A percentile compares a stretch with the other conserved stretches of the same genome.
Evolutionary conservation across 1,139 yeast species (phyloP).

Genomic region (Blastobotrys apis): DNA sequence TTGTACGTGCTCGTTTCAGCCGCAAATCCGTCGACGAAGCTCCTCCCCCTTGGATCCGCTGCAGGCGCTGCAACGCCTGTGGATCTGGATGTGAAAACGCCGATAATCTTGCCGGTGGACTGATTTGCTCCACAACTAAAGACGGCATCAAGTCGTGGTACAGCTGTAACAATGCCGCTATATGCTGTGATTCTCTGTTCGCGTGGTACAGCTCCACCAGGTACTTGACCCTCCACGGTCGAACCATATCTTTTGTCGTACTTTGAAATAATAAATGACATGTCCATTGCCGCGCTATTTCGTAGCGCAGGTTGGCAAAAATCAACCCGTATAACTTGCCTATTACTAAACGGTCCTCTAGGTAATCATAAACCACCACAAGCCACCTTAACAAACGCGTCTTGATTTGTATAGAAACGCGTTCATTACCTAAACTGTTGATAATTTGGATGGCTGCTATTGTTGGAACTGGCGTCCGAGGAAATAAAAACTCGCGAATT

Average conservation of each 20-base stretch:
- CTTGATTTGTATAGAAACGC: slow-evolving; percentile 29
- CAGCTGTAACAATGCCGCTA: slow-evolving; percentile 31
- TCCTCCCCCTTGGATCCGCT: slow-evolving; percentile 10
- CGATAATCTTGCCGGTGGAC: slow-evolving; percentile 23
- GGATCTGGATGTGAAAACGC: slow-evolving; percentile 32
- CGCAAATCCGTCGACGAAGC: neutral
- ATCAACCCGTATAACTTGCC: slow-evolving; percentile 37
- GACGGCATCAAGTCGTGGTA: slow-evolving; percentile 33
- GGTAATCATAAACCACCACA: slow-evolving; percentile 34
- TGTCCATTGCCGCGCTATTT: slow-evolving; percentile 42
- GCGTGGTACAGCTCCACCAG: slow-evolving; percentile 35
- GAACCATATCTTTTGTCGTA: slow-evolving; percentile 35
- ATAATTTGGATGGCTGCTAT: slow-evolving; percentile 30
- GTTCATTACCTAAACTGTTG: slow-evolving; percentile 31
- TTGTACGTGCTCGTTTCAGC: neutral
- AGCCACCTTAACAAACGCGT: slow-evolving; percentile 40
- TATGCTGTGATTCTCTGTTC: slow-evolving; percentile 35
- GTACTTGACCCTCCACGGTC: slow-evolving; percentile 37
- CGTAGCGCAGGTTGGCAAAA: slow-evolving; percentile 44
- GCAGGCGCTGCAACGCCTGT: slow-evolving; percentile 15
- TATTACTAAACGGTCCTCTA: slow-evolving; percentile 29
- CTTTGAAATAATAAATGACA: slow-evolving; percentile 43
- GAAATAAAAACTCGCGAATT: slow-evolving; percentile 33
- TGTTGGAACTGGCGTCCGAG: slow-evolving; percentile 32
- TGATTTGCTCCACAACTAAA: slow-evolving; percentile 26